Conservation (phyloP, 208 protist genomes). For the Wallacemonas rigidus region DNA sequence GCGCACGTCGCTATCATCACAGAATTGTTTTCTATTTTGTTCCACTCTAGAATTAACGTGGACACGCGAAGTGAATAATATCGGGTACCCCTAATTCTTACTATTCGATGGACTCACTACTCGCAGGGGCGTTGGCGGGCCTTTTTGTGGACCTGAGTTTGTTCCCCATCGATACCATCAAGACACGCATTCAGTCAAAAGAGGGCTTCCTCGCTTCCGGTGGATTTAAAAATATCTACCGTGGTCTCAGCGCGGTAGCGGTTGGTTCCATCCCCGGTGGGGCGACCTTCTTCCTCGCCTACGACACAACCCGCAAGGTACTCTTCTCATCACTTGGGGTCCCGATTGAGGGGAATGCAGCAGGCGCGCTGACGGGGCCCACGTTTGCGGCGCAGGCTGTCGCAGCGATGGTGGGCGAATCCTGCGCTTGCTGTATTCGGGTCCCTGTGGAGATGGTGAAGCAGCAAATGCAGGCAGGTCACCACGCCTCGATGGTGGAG, state of each 20-base stretch:
- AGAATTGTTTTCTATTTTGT: no score
- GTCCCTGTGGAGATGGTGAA: conserved; percentile 93
- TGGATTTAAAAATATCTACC: conserved; percentile 86
- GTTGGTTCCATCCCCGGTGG: conserved; percentile 89
- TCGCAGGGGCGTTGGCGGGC: conserved; percentile 85
- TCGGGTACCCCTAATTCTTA: neutral
- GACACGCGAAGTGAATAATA: no score
- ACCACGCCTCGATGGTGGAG: conserved; percentile 39
- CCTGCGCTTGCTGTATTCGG: conserved; percentile 79
- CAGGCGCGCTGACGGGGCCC: neutral
- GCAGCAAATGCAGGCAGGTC: conserved; percentile 87
- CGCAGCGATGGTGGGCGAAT: conserved; percentile 82
- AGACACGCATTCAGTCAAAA: conserved; percentile 89
- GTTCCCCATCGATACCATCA: conserved; percentile 94
- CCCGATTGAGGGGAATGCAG: conserved; percentile 1
- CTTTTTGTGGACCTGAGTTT: conserved; percentile 88
- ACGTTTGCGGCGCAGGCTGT: conserved; percentile 46
- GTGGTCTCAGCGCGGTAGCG: conserved; percentile 79
- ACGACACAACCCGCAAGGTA: conserved; percentile 56
- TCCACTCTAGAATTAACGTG: no score
- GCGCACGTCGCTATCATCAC: no score
- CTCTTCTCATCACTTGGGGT: conserved; percentile 18
- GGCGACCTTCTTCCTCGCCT: conserved; percentile 88
- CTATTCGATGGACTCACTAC: conserved; percentile 65
- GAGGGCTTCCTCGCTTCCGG: conserved; percentile 78